Evolutionary conservation across 2,329 filamentous ascomycete species (phyloP).

Genomic region (Fusarium sp.): DNA sequence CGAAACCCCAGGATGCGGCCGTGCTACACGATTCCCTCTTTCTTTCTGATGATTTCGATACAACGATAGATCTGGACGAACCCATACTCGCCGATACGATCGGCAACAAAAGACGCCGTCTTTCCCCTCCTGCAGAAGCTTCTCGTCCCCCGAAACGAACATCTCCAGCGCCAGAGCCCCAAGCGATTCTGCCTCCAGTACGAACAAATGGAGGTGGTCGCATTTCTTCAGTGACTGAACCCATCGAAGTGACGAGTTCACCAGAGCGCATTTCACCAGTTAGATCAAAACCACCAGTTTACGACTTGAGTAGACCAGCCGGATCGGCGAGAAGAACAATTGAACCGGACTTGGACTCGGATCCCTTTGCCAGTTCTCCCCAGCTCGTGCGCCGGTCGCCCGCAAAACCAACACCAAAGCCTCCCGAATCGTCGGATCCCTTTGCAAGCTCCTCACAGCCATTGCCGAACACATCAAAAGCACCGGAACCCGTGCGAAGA

Average conservation of each 20-base stretch:
- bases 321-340: neutral
- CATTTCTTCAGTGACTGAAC: slow-evolving; percentile 30
- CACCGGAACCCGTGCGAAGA: slow-evolving; percentile 15
- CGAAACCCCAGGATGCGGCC: neutral
- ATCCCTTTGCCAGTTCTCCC: slow-evolving; percentile 58
- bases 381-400: slow-evolving; percentile 13
- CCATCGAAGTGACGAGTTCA: slow-evolving; percentile 59
- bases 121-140: slow-evolving; percentile 37
- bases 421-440: slow-evolving; percentile 41
- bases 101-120: slow-evolving; percentile 51
- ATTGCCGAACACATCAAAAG: slow-evolving; percentile 4
- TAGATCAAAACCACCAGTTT: neutral
- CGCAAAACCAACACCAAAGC: slow-evolving; percentile 1
- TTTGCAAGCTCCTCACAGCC: slow-evolving; percentile 35
- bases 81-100: slow-evolving; percentile 37
- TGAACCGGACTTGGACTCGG: slow-evolving; percentile 40
- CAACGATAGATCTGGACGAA: slow-evolving; percentile 56
- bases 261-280: slow-evolving; percentile 36
- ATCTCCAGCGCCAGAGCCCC: slow-evolving; percentile 20
- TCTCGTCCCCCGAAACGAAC: slow-evolving; percentile 34
- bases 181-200: slow-evolving; percentile 20
- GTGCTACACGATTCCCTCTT: slow-evolving; percentile 32
- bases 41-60: slow-evolving; percentile 59
- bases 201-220: slow-evolving; percentile 18
- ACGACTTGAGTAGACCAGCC: neutral